Evolutionary conservation across 805 yeast species (phyloP).

Genomic region (Danielia reshetovae): DNA sequence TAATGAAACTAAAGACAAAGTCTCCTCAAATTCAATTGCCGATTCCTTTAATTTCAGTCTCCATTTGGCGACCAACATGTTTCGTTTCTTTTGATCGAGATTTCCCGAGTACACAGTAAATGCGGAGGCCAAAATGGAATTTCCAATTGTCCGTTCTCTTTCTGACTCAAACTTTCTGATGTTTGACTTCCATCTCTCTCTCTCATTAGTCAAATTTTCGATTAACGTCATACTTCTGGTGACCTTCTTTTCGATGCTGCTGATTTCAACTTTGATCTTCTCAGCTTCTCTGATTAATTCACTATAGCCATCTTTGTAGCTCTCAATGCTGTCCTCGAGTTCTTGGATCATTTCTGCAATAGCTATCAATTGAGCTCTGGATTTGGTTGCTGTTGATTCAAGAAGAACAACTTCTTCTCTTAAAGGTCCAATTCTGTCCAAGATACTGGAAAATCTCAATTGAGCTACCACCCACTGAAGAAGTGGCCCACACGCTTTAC

Average conservation of each 20-base stretch:
- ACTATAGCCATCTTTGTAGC: constrained; percentile 66
- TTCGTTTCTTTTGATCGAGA: constrained; percentile 48
- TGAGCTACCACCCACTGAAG: constrained; percentile 89
- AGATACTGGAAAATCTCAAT: constrained; percentile 65
- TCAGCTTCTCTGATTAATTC: constrained; percentile 76
- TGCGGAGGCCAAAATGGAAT: constrained; percentile 61
- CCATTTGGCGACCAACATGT: constrained; percentile 32
- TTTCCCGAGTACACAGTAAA: constrained; percentile 58
- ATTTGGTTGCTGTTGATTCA: constrained; percentile 57
- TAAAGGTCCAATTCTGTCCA: constrained; percentile 72
- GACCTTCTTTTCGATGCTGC: constrained; percentile 54
- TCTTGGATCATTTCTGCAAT: constrained; percentile 80
- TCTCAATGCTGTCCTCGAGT: constrained; percentile 62
- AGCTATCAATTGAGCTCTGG: constrained; percentile 67
- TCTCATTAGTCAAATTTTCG: constrained; percentile 61
- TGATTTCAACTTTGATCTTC: constrained; percentile 67
- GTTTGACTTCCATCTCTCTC: constrained; percentile 67
- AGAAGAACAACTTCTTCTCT: constrained; percentile 57
- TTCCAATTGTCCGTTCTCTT: constrained; percentile 54
- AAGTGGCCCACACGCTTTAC: constrained; percentile 93
- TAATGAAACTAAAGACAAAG: constrained; percentile 30
- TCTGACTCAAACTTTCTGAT: constrained; percentile 47
- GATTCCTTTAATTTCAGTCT: constrained; percentile 26
- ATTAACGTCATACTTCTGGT: constrained; percentile 58
- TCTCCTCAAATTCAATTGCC: constrained; percentile 37